These are phyloP conservation scores for Parsonsia alboflavescens DNA, from an alignment of 257 asterid species.

Conservation along the genomic window DNA sequence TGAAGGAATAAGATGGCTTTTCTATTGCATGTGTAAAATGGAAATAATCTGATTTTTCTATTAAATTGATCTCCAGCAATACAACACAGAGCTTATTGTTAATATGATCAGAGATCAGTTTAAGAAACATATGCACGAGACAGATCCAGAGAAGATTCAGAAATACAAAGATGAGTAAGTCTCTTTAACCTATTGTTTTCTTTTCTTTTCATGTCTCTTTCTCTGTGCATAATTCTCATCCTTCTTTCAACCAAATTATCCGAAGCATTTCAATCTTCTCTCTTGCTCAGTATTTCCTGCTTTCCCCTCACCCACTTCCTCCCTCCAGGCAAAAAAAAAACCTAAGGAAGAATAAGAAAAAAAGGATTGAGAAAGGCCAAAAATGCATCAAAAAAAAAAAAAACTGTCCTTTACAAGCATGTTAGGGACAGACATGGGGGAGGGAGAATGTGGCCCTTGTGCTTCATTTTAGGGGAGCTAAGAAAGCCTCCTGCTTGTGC, in stretches of 20 bases:
- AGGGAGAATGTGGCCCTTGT: neutral
- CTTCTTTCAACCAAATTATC: neutral
- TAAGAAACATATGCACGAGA: slow-evolving; percentile 78
- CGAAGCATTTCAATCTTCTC: neutral
- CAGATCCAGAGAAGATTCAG: slow-evolving; percentile 84
- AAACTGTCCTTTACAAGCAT: neutral
- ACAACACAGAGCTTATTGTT: slow-evolving; percentile 67
- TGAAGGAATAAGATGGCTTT: neutral
- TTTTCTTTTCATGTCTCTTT: neutral
- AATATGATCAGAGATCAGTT: slow-evolving; percentile 81
- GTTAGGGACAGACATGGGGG: neutral
- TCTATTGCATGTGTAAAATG: neutral
- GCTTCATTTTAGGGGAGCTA: too few relatives aligned
- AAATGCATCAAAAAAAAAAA: neutral
- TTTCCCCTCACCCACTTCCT: too few relatives aligned
- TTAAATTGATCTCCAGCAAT: slow-evolving; percentile 46
- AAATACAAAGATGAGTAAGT: slow-evolving; percentile 84
- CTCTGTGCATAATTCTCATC: neutral
- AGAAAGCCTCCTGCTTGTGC: neutral
- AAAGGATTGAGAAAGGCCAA: neutral
- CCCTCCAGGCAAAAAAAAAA: neutral
- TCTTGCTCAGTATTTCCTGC: neutral
- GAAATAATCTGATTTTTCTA: neutral
- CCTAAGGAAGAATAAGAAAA: too few relatives aligned
- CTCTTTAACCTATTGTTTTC: slow-evolving; percentile 1